These are phyloP conservation scores for Coemansia sp. DNA, from an alignment of 192 early-diverging fungal species.

Conservation along the genomic window DNA sequence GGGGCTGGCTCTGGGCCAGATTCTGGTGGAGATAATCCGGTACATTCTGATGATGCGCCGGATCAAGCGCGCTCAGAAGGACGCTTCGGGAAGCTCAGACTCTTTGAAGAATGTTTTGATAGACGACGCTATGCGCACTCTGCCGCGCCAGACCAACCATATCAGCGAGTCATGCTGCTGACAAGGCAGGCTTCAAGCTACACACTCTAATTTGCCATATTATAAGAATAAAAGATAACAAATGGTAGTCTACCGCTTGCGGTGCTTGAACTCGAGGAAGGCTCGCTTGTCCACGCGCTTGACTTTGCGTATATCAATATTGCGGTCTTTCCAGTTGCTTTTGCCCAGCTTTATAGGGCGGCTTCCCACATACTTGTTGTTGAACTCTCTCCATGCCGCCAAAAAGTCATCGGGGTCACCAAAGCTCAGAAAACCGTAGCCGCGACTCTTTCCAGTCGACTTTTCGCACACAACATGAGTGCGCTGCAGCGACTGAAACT, in stretches of 20 bases:
- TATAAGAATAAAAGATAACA: conserved; percentile 3
- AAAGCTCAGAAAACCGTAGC: conserved; percentile 95
- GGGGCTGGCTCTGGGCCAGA: conserved; percentile 47
- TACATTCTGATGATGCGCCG: conserved; percentile 33
- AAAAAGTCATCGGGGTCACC: conserved; percentile 88
- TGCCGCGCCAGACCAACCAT: conserved; percentile 23
- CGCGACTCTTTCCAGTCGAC: conserved; percentile 77
- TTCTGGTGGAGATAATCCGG: conserved; percentile 36
- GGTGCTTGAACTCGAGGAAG: conserved; percentile 32
- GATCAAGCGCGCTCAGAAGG: conserved; percentile 7
- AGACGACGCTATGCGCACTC: background rate
- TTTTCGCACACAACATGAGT: conserved; percentile 86
- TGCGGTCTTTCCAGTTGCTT: conserved; percentile 89
- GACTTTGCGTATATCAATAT: conserved; percentile 64
- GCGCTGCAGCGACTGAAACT: conserved; percentile 80
- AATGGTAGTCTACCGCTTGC: conserved; percentile 11
- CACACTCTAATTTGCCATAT: conserved; percentile 5
- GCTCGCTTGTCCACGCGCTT: conserved; percentile 46
- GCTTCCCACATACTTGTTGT: conserved; percentile 96
- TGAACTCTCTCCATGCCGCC: conserved; percentile 91
- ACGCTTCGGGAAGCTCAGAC: conserved; percentile 2
- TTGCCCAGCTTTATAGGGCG: conserved; percentile 92
- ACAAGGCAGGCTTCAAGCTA: background rate
- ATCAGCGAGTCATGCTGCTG: conserved; percentile 46
- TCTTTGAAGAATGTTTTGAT: conserved; percentile 18